These are phyloP conservation scores for Pneumocystis wakefieldiae DNA, from an alignment of 1,139 yeast species.

Conservation along the genomic window DNA sequence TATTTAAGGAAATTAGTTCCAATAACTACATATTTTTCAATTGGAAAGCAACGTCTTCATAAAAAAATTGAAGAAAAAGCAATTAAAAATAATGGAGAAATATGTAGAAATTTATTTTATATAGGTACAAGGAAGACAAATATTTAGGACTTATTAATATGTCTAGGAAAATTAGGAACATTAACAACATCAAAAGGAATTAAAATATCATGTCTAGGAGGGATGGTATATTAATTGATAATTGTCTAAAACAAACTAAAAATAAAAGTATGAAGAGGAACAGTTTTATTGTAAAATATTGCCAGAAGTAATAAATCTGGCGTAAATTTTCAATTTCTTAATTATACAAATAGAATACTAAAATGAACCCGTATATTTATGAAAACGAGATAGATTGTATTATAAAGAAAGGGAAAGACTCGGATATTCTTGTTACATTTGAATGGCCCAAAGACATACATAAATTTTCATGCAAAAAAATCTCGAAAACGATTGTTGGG, in stretches of 20 bases:
- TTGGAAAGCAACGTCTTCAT: conserved; percentile 8
- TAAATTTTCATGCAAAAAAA: conserved; percentile 21
- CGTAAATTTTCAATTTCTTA: neutral
- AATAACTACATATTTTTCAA: conserved; percentile 8
- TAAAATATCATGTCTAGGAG: conserved; percentile 4
- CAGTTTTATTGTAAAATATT: neutral
- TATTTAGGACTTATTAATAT: neutral
- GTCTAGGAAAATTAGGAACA: conserved; percentile 6
- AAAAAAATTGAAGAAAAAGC: conserved; percentile 2
- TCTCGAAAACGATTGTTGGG: conserved; percentile 13
- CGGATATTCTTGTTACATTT: conserved; percentile 45
- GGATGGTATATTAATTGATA: neutral
- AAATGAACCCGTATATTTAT: neutral
- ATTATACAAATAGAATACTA: neutral
- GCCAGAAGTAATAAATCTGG: neutral
- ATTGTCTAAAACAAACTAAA: neutral
- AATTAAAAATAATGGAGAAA: conserved; percentile 5
- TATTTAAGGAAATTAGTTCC: neutral
- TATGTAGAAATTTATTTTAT: conserved; percentile 9
- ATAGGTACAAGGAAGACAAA: neutral
- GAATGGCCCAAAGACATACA: conserved; percentile 48
- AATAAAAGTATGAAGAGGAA: neutral
- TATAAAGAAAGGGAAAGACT: neutral
- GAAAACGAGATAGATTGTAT: neutral
- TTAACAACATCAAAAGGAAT: conserved; percentile 6